These are phyloP conservation scores for Tuber melanosporum DNA, from an alignment of 495 filamentous ascomycete species.

Conservation along the genomic window DNA sequence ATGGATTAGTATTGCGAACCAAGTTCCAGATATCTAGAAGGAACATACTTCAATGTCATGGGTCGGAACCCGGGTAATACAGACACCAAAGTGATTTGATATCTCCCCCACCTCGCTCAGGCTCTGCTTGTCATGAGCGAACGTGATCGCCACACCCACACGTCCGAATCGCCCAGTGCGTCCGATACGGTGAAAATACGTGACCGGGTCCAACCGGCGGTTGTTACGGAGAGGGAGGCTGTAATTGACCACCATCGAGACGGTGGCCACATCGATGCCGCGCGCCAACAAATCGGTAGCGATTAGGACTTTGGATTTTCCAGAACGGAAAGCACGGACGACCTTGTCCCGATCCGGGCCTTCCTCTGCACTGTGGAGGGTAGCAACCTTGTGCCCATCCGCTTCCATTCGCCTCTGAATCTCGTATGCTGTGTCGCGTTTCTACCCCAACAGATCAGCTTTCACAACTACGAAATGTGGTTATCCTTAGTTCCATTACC, in stretches of 20 bases:
- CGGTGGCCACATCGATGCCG: constrained; percentile 93
- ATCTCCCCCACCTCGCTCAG: constrained; percentile 71
- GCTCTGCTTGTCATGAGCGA: constrained; percentile 72
- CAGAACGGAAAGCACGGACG: constrained; percentile 78
- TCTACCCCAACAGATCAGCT: constrained; percentile 47
- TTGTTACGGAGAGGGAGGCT: constrained; percentile 58
- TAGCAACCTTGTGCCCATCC: constrained; percentile 86
- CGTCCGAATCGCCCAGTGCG: constrained; percentile 95
- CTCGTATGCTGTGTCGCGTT: constrained; percentile 67
- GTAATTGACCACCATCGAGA: constrained; percentile 97
- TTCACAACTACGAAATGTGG: constrained; percentile 32
- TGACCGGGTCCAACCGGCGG: constrained; percentile 67
- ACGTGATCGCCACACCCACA: constrained; percentile 86
- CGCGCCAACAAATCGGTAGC: constrained; percentile 95
- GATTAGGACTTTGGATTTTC: constrained; percentile 91
- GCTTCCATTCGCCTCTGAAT: constrained; percentile 78
- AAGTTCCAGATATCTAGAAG: neutral
- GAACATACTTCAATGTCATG: constrained; percentile 40
- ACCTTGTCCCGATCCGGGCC: constrained; percentile 74
- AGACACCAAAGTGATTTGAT: constrained; percentile 58
- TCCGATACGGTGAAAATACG: constrained; percentile 96
- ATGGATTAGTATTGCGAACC: constrained; percentile 9
- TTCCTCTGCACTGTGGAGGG: constrained; percentile 77
- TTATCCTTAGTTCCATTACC: constrained; percentile 48
- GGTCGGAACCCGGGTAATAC: constrained; percentile 55